Base-by-base conservation (phyloP, 352 stramenopile species). In the Phytophthora pinifolia region DNA sequence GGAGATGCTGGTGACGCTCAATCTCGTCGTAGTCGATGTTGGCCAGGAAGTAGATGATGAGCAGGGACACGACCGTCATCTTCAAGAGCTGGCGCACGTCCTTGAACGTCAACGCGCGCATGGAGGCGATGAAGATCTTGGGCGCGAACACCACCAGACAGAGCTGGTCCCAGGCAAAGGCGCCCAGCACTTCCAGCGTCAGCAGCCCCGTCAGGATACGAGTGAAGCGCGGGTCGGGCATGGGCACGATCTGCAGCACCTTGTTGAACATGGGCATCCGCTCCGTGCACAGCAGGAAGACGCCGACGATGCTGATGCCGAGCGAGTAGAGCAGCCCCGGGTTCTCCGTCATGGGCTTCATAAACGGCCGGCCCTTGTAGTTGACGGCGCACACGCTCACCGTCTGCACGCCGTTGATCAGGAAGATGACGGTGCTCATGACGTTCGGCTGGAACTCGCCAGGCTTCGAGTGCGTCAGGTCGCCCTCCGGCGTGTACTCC, bases 361-460 rank as follows among this genome's bases (percentile, higher is more conserved):
- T 98, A 82, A 99, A 99, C 36, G 97, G 98, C 48, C 94, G 83
- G 14, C 98, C 98, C 71, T 96, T 92, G 85, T 99, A 99, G 78
- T 99, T 99, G 14, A 98, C 94, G 1, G 92, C 80, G 62, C 99
- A 99, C n/a, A 98, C 98, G 66, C 97, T 99, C n/a, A 98, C 83
- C 0, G 83, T 94, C 64, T 96, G 86, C 46, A 98, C 73, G 31
- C 90, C 82, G 57, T 91, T 98, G 33, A 99, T 75, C 13, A 99
- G 70, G 78, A 99, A 99, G 42, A 98, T 98, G 20, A 98, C 95
- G 1, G 95, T 98, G 66, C 99, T 99, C 68, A 99, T 94, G 2
- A 98, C 87, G 59, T 98, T 99, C 2, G 98, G 97, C 65, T 97
- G 90, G 76, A 99, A 99, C 32, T 96, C 83, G 25, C 89, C 94